Evolutionary conservation across 2,329 filamentous ascomycete species (phyloP), one percentile per base, ranked within the genome.

Genomic region (Penicillium nordicum): DNA sequence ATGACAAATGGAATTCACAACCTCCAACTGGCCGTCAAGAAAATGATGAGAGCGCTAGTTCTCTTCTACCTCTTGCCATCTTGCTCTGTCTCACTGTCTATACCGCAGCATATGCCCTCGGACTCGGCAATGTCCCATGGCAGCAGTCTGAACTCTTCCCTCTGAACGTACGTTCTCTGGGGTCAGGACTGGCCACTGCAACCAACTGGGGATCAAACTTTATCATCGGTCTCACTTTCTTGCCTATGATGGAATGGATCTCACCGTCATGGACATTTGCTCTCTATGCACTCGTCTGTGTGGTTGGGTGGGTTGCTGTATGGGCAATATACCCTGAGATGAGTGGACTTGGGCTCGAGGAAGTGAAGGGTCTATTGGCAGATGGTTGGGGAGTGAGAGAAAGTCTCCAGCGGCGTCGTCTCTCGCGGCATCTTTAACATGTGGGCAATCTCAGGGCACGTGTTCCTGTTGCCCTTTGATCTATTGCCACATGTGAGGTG

Each of bases 91-190:
- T 97, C 71, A 88, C 92, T 72, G 64, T 91, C 8, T 97, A 95
- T 72, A 92, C 96, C 2, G 88, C 90, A 9, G 82, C 88, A 1
- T 97, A 95, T 70, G 93, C 93, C 1, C 79, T 92, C 1, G 93
- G 93, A 2, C 81, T 97, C 2, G 93, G 93, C 9, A 95, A 92
- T 66, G 91, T 97, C 3, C 92, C 93, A 0, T 97, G 93, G 93
- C 93, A 96, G 81, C 92, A 96, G 76, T 90, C 88, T 64, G 93
- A 97, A 76, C 82, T 96, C 32, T 97, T 97, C 69, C 89, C 92
- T 0, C 70, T 84, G 18, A 76, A 79, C 18, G 79, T 88, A 47
- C 82, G 87, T 58, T 87, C 84, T 70, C 74, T 86, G 18, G 83
- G 84, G 32, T 86, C 84, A 1, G 79, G 80, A 14, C 69, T 87